phyloP scores from a whole-genome alignment of 1,284 basidiomycete genomes.

The Kalmanozyma brasiliensis region DNA sequence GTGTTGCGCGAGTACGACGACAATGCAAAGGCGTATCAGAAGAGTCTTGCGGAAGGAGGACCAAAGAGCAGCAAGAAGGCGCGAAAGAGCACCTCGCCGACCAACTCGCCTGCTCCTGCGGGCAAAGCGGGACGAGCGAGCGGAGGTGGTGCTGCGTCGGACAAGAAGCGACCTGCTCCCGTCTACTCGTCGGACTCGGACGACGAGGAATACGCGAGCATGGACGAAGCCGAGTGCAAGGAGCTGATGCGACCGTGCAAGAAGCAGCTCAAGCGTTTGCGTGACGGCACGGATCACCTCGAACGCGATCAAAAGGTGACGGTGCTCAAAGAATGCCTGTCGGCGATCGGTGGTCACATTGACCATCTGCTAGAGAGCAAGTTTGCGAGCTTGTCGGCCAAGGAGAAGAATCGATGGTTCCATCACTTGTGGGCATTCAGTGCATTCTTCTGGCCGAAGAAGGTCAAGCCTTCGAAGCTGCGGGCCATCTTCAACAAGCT shows the following conservation, averaged over 20 bases:
- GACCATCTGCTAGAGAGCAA: constrained; percentile 83
- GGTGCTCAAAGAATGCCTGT: constrained; percentile 92
- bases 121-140: constrained; percentile 31
- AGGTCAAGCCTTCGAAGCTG: constrained; percentile 69
- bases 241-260: constrained; percentile 96
- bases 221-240: constrained; percentile 95
- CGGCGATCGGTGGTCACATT: constrained; percentile 91
- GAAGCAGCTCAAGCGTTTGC: constrained; percentile 94
- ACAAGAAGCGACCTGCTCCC: constrained; percentile 47
- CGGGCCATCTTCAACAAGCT: constrained; percentile 62
- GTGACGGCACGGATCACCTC: constrained; percentile 87
- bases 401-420: constrained; percentile 85
- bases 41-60: constrained; percentile 30
- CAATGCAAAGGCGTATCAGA: constrained; percentile 49
- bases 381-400: constrained; percentile 74
- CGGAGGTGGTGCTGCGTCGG: constrained; percentile 15
- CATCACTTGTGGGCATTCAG: constrained; percentile 88
- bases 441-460: constrained; percentile 96
- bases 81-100: constrained; percentile 40
- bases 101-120: constrained; percentile 44
- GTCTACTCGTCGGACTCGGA: constrained; percentile 55
- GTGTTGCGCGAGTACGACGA: constrained; percentile 82
- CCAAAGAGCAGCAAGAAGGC: constrained; percentile 38
- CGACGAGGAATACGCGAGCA: constrained; percentile 72
- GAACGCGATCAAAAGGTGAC: constrained; percentile 93